Evolutionary conservation across 768 basidiomycete genomes (phyloP), one percentile per base, ranked within the genome.

Genomic region (Kwoniella mangroviensis): DNA sequence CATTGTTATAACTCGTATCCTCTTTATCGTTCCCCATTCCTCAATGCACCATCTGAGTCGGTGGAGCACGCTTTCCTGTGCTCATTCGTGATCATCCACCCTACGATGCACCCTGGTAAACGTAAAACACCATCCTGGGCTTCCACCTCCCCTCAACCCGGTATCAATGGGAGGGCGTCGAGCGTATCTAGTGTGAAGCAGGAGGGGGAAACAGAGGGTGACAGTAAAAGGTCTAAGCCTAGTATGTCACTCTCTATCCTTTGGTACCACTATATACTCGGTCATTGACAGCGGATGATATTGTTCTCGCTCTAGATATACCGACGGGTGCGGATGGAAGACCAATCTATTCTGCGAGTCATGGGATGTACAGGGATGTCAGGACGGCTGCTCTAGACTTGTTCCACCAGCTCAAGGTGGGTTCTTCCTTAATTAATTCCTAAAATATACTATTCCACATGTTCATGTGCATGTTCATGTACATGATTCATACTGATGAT

Each of bases 321-420:
- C 57, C 67, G 40, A 24, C 61, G 2, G 62, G 68, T 10, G 55
- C 68, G 58, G 58, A 60, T 53, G 57, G 67, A 3, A 21, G 62
- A 64, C 68, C 68, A 12, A 55, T 69, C 24, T 58, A 56, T 43
- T 65, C 61, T 12, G 64, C 57, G 17, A 65, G 63, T 70, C 63
- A 70, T 61, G 64, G 69, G 12, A 65, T 70, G 69, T 65, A 65
- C 65, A 62, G 67, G 19, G 65, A 71, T 53, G 63, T 65, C 11
- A 65, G 65, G 34, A 71, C 70, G 11, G 70, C 65, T n/a, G 64
- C 70, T 10, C 15, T 66, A 22, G 70, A 67, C 17, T 28, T 71
- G 19, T 65, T 59, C 11, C 52, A 67, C 49, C 70, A 56, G 19
- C 60, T 71, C 40, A 71, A 71, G 61, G 70, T 71, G 41, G n/a